A percentile compares a stretch with the other conserved stretches of the same genome.
Conservation (phyloP, 2,329 filamentous ascomycete species). For the Aspergillus uvarum region DNA sequence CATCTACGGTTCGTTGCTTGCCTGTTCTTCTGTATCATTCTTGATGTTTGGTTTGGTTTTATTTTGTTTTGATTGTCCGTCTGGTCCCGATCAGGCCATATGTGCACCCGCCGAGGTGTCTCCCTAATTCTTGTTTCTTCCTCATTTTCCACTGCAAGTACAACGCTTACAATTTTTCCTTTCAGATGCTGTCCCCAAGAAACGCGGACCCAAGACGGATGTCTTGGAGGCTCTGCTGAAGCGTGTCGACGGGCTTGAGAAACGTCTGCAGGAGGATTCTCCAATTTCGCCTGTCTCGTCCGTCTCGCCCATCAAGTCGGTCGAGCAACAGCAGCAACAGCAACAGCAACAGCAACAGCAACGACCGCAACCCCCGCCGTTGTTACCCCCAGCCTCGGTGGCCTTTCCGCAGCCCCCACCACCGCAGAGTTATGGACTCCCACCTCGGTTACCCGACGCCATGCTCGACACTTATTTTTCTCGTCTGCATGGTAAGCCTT, state of each 20-base stretch:
- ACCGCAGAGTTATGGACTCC: conserved; percentile 13
- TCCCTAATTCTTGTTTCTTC: background rate
- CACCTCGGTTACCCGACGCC: conserved; percentile 56
- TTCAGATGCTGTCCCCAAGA: conserved; percentile 79
- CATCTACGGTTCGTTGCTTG: conserved; percentile 69
- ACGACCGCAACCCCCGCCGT: conserved; percentile 15
- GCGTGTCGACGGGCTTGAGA: conserved; percentile 80
- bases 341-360: conserved; percentile 6
- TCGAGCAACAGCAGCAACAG: conserved; percentile 13
- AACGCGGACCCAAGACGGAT: conserved; percentile 85
- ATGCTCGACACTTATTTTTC: conserved; percentile 77
- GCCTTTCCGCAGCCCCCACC: background rate
- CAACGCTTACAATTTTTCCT: no score
- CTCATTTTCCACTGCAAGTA: background rate
- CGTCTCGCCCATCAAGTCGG: conserved; percentile 42
- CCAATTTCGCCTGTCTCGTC: conserved; percentile 45
- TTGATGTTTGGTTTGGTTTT: background rate
- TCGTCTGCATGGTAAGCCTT: conserved; percentile 78
- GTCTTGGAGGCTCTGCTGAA: conserved; percentile 81
- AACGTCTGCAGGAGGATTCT: conserved; percentile 68
- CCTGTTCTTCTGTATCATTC: background rate
- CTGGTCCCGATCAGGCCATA: background rate
- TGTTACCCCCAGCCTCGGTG: conserved; percentile 14
- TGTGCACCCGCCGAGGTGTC: background rate
- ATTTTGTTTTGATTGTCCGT: no score